These are phyloP conservation scores for Ascochyta lentis DNA, from an alignment of 2,329 filamentous ascomycete species.

Conservation along the genomic window DNA sequence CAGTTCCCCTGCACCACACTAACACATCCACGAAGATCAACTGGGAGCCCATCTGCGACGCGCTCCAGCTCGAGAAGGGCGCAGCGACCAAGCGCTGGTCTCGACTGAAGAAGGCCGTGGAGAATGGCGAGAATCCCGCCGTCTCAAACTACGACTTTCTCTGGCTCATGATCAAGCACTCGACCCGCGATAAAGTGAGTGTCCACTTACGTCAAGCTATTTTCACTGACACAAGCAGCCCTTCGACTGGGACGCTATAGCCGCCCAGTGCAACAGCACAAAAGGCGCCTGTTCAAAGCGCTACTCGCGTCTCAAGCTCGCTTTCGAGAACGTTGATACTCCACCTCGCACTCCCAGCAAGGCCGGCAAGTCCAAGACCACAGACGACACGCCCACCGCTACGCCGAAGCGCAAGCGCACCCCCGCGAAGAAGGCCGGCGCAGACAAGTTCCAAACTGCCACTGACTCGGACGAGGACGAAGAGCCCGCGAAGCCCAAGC, in stretches of 20 bases:
- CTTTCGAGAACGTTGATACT: constrained; percentile 30
- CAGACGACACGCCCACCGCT: neutral
- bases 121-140: constrained; percentile 24
- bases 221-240: constrained; percentile 13
- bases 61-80: constrained; percentile 33
- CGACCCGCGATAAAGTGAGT: constrained; percentile 30
- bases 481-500: neutral
- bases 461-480: neutral
- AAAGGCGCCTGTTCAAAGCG: constrained; percentile 43
- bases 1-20: neutral
- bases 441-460: neutral
- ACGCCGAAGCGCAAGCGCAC: constrained; percentile 33
- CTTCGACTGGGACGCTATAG: constrained; percentile 41
- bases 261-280: constrained; percentile 34
- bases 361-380: constrained; percentile 10
- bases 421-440: constrained; percentile 9
- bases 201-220: neutral
- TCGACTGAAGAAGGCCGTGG: constrained; percentile 38
- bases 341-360: constrained; percentile 4
- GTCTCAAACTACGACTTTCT: constrained; percentile 31
- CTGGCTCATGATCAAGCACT: constrained; percentile 42
- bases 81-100: constrained; percentile 44
- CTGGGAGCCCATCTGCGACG: constrained; percentile 32
- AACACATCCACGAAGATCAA: constrained; percentile 35
- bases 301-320: constrained; percentile 41